phyloP scores from a whole-genome alignment of 139 green algal genomes.

The Tetratostichococcus sp. region DNA sequence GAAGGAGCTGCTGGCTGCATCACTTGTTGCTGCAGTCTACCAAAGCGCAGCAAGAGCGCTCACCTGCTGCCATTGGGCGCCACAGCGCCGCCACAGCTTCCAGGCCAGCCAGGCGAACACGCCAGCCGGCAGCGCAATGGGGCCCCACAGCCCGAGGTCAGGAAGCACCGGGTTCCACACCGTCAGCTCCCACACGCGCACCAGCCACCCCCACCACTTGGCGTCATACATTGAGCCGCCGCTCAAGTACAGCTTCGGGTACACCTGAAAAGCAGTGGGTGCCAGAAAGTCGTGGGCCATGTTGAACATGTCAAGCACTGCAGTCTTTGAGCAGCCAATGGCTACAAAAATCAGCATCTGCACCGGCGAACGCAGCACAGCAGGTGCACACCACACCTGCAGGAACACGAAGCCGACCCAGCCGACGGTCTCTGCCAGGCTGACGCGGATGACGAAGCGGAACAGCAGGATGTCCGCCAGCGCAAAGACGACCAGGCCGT shows the following conservation, averaged over 20 bases:
- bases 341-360: too few relatives aligned
- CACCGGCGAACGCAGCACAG: too few relatives aligned
- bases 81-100: constrained; percentile 9
- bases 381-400: too few relatives aligned
- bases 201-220: constrained; percentile 44
- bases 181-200: constrained; percentile 47
- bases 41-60: not conserved
- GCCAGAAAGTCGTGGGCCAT: too few relatives aligned
- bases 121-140: constrained; percentile 11
- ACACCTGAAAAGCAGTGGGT: constrained; percentile 41
- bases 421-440: constrained; percentile 50
- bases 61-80: not conserved
- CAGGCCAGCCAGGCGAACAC: not conserved
- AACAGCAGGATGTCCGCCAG: constrained; percentile 61
- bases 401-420: constrained; percentile 72
- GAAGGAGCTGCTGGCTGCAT: not conserved
- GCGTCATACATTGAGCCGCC: constrained; percentile 53
- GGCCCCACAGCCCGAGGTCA: constrained; percentile 33
- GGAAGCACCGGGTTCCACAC: constrained; percentile 48
- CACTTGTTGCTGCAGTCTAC: not conserved
- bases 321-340: too few relatives aligned
- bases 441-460: constrained; percentile 45
- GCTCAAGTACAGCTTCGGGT: constrained; percentile 43
- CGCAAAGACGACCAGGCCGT: constrained; percentile 49
- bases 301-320: not conserved